phyloP scores from a whole-genome alignment of 2,329 filamentous ascomycete species.

The Scedosporium minutisporum region DNA sequence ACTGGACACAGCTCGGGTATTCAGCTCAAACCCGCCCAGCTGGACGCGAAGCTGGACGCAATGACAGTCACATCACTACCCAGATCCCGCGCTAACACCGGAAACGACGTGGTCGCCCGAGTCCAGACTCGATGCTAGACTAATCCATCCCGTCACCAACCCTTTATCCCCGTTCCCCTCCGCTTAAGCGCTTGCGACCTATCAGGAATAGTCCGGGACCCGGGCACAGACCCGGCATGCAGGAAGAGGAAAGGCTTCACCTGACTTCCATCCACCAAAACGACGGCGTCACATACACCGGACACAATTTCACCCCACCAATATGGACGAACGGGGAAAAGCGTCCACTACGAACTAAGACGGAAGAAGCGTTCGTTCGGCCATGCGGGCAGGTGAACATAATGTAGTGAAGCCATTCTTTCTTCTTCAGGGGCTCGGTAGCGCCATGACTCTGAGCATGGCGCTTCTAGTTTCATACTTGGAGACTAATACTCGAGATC shows the following conservation, averaged over 20 bases:
- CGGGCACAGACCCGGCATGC: background rate
- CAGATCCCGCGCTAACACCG: background rate
- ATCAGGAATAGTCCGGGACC: background rate
- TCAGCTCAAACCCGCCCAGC: background rate
- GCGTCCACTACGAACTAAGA: background rate
- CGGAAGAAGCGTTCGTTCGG: background rate
- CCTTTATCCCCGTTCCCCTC: background rate
- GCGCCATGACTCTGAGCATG: background rate
- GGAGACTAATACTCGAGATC: background rate
- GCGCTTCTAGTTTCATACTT: background rate
- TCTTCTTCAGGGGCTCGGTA: background rate
- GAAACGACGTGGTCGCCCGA: background rate
- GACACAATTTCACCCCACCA: background rate
- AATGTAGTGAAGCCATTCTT: background rate
- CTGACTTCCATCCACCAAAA: background rate
- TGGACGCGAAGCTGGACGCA: background rate
- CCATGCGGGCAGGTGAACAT: background rate
- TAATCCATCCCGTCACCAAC: background rate
- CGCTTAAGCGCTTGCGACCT: background rate
- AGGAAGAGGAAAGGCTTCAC: slow-evolving; percentile 1
- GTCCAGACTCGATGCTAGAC: background rate
- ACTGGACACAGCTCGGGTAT: too few species aligned
- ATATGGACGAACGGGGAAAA: background rate
- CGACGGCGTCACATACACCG: background rate
- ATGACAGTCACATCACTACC: background rate